Evolutionary conservation across 805 yeast species (phyloP), one percentile per base, ranked within the genome.

Genomic region (Saccharomycopsis selenospora): DNA sequence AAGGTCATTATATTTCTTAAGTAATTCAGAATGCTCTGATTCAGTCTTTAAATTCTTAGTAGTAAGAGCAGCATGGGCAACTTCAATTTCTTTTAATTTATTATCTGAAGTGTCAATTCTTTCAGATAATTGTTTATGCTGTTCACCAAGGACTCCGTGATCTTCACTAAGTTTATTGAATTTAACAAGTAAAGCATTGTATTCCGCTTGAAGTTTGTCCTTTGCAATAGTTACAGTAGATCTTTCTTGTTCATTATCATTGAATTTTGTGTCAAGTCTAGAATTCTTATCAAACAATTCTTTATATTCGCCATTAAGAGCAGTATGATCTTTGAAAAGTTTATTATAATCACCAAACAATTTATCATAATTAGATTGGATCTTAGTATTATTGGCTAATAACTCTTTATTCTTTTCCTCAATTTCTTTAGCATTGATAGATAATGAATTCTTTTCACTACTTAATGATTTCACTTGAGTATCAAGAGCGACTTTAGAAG

Each of bases 311-410:
- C 13, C 29, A 24, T 42, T 48, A 14, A 51, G 30, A 13, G 13
- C n/a, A 7, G 40, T 11, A 33, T 49, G 46, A 17, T 46, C 48
- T 4, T 25, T 46, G 14, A 47, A 44, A 22, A 52, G 46, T 24
- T 47, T 47, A 28, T 47, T 45, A 29, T 50, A 47, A 40, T 52
- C 54, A 10, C 28, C 45, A 29, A 23, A 52, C 26, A 45, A 25
- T 29, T 52, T 45, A 13, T 52, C 45, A 14, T 43, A 30, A 17
- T 43, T 42, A 13, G 26, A 17, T n/a, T 42, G 22, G 20, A 42
- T 25, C 18, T 42, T 42, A n/a, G 4, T 17, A 24, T 30, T 43
- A 20, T 13, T 11, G 7, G 42, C 26, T n/a, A 17, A 17, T 24
- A 25, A n/a, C 11, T 38, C 18, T 30, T 17, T 33, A 27, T 14